Evolutionary conservation across 2,329 filamentous ascomycete species (phyloP).

Genomic region (Hypoxylon sp.): DNA sequence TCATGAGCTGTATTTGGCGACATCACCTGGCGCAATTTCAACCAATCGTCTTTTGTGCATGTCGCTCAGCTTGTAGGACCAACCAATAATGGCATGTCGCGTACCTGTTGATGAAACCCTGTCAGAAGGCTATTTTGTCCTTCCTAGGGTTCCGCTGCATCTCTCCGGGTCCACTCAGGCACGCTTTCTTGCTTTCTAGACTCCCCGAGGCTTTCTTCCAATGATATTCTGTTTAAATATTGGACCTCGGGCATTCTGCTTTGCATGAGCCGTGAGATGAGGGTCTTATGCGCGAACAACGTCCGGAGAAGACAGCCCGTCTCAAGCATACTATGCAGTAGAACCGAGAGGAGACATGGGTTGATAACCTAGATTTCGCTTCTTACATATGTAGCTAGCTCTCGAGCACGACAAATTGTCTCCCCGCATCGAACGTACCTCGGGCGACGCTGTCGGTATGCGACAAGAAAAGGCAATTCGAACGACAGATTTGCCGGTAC

Average conservation of each 20-base stretch:
- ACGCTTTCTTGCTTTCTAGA: conserved; percentile 40
- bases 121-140: conserved; percentile 42
- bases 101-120: conserved; percentile 39
- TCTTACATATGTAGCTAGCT: no score
- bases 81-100: conserved; percentile 40
- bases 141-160: conserved; percentile 29
- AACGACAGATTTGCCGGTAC: conserved; percentile 15
- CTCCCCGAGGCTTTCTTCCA: conserved; percentile 27
- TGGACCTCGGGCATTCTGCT: conserved; percentile 35
- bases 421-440: neutral
- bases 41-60: conserved; percentile 36
- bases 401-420: neutral
- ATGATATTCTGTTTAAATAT: conserved; percentile 27
- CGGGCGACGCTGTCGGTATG: neutral
- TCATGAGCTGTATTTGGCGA: conserved; percentile 40
- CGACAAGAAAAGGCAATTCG: conserved; percentile 2
- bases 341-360: neutral
- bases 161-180: conserved; percentile 36
- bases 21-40: conserved; percentile 42
- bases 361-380: neutral
- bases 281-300: conserved; percentile 11
- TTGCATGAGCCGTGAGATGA: conserved; percentile 21
- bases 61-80: conserved; percentile 34
- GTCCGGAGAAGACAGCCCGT: conserved; percentile 4
- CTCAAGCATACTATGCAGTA: conserved; percentile 1